A percentile compares a stretch with the other conserved stretches of the same genome.
phyloP scores from a whole-genome alignment of 495 filamentous ascomycete genomes.

The Cercophora scortea region DNA sequence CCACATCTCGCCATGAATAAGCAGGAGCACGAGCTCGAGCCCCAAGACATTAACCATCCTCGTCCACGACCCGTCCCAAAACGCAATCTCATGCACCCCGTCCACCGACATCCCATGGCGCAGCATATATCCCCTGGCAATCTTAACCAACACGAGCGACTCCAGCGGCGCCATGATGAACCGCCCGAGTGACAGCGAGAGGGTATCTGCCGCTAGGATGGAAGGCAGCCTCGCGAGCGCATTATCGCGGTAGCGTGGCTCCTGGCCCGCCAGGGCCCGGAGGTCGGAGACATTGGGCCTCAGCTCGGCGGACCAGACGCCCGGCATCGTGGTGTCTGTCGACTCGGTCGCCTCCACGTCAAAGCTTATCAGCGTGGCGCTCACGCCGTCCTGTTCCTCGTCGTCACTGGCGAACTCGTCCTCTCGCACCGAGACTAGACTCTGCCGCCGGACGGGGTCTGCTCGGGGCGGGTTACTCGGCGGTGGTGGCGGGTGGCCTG shows the following conservation, averaged over 20 bases:
- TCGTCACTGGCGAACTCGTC: slow-evolving; percentile 39
- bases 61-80: slow-evolving; percentile 1
- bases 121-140: slow-evolving; percentile 16
- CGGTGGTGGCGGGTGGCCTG: slow-evolving; percentile 10
- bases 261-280: slow-evolving; percentile 1
- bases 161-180: slow-evolving; percentile 27
- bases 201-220: slow-evolving; percentile 26
- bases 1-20: slow-evolving; percentile 26
- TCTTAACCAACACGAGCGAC: slow-evolving; percentile 12
- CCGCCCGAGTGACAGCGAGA: slow-evolving; percentile 23
- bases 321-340: slow-evolving; percentile 23
- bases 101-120: background rate
- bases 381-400: slow-evolving; percentile 40
- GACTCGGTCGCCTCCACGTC: slow-evolving; percentile 46
- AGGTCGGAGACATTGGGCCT: slow-evolving; percentile 32
- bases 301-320: slow-evolving; percentile 50
- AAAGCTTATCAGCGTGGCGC: slow-evolving; percentile 48
- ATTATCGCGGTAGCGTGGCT: slow-evolving; percentile 29
- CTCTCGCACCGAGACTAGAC: slow-evolving; percentile 12
- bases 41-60: slow-evolving; percentile 26
- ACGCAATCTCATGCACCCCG: background rate
- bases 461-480: slow-evolving; percentile 17
- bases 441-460: slow-evolving; percentile 23
- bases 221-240: slow-evolving; percentile 28
- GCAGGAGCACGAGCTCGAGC: slow-evolving; percentile 23